These are phyloP conservation scores for Yamadazyma pseudoaaseri DNA, from an alignment of 1,139 yeast species.

Conservation along the genomic window DNA sequence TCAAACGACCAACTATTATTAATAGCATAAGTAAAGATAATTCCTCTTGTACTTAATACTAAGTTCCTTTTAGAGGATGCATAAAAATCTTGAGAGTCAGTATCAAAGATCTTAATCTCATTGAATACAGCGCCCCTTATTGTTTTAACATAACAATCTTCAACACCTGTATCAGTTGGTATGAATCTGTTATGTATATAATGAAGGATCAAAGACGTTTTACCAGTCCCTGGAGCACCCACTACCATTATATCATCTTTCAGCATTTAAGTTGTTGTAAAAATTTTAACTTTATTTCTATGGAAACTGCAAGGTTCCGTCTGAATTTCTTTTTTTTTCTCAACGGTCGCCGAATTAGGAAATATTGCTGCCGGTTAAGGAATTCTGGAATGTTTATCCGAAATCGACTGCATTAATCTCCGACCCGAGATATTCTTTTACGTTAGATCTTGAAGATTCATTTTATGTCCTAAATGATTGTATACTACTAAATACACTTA, in stretches of 20 bases:
- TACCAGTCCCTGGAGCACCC: constrained; percentile 31
- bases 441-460: too few species aligned
- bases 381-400: neutral
- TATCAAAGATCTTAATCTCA: constrained; percentile 31
- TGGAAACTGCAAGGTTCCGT: constrained; percentile 1
- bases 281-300: neutral
- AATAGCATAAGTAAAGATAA: constrained; percentile 34
- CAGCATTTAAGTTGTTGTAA: neutral
- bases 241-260: constrained; percentile 31
- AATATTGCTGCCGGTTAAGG: neutral
- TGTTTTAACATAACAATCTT: constrained; percentile 32
- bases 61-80: constrained; percentile 26
- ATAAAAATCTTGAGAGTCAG: constrained; percentile 26
- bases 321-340: constrained; percentile 1
- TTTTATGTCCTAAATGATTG: too few species aligned
- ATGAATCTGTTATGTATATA: constrained; percentile 25
- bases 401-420: too few species aligned
- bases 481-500: too few species aligned
- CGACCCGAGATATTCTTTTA: too few species aligned
- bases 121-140: constrained; percentile 17
- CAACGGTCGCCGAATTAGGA: constrained; percentile 2
- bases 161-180: constrained; percentile 21
- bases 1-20: constrained; percentile 26
- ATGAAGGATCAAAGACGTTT: constrained; percentile 26
- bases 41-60: constrained; percentile 27